Conservation (phyloP, 345 rosid species). For the Excoecaria agallocha region DNA sequence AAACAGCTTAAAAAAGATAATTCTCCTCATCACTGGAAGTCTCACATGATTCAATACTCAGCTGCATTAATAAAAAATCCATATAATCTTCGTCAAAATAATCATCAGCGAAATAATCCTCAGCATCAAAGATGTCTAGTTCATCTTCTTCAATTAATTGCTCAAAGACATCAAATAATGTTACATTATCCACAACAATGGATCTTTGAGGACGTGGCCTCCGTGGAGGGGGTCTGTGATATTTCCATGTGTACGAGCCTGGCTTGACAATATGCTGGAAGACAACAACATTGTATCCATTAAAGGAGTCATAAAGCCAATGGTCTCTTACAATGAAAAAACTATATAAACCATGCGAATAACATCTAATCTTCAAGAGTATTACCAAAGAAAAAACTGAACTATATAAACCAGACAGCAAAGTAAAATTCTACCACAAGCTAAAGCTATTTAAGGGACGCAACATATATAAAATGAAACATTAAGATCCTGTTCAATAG, state of each 20-base stretch:
- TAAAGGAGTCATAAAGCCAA: constrained; percentile 29
- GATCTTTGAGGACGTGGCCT: constrained; percentile 40
- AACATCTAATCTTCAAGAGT: not conserved
- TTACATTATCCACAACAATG: constrained; percentile 37
- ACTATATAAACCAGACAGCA: not conserved
- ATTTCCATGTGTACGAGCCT: constrained; percentile 76
- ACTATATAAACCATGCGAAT: constrained; percentile 4
- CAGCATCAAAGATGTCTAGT: constrained; percentile 44
- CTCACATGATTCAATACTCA: constrained; percentile 44
- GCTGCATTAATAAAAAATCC: constrained; percentile 45
- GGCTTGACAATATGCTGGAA: constrained; percentile 73
- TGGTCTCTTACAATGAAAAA: not conserved
- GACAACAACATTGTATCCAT: constrained; percentile 53
- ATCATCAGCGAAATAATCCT: constrained; percentile 40
- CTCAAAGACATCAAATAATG: constrained; percentile 47
- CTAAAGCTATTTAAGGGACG: not conserved
- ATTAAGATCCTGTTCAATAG: not conserved
- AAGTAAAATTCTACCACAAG: not conserved
- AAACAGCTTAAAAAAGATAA: constrained; percentile 22
- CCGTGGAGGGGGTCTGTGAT: constrained; percentile 66
- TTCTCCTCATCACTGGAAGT: constrained; percentile 51
- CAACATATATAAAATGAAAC: not conserved
- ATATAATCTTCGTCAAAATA: constrained; percentile 46
- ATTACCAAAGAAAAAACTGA: not conserved
- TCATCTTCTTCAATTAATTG: constrained; percentile 49